These are phyloP conservation scores for Nicotiana benthamiana DNA, from an alignment of 257 asterid species.

Conservation along the genomic window DNA sequence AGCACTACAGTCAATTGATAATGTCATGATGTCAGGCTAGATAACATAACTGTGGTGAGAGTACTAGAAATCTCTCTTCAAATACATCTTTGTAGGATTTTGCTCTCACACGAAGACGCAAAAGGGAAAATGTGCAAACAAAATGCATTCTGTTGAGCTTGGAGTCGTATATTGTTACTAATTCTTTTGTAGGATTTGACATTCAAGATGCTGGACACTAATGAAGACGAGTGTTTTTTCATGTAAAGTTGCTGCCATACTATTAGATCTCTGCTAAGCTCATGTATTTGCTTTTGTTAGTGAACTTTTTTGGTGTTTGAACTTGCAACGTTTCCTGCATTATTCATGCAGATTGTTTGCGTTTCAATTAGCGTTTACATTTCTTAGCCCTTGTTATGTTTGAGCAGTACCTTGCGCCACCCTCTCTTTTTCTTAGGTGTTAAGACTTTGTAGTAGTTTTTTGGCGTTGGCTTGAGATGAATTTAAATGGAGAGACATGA, in stretches of 20 bases:
- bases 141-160: conserved; percentile 1
- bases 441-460: too few relatives aligned
- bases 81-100: neutral
- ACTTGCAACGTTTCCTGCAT: neutral
- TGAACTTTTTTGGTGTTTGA: neutral
- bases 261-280: neutral
- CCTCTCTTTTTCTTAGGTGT: too few relatives aligned
- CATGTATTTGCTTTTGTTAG: conserved; percentile 1
- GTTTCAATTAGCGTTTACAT: neutral
- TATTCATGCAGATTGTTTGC: neutral
- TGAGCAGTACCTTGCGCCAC: neutral
- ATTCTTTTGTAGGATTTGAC: conserved; percentile 1
- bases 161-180: conserved; percentile 3
- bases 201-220: conserved; percentile 7
- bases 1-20: conserved; percentile 52
- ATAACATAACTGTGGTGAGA: neutral
- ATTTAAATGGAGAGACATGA: too few relatives aligned
- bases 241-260: conserved; percentile 3
- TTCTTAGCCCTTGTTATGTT: neutral
- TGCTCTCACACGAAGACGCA: neutral
- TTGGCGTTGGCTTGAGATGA: too few relatives aligned
- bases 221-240: neutral
- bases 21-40: conserved; percentile 53
- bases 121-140: neutral
- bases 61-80: neutral